A percentile compares a stretch with the other conserved stretches of the same genome.
Evolutionary conservation across 2,329 filamentous ascomycete genomes (phyloP).

Genomic region (Acrocalymma vagum): DNA sequence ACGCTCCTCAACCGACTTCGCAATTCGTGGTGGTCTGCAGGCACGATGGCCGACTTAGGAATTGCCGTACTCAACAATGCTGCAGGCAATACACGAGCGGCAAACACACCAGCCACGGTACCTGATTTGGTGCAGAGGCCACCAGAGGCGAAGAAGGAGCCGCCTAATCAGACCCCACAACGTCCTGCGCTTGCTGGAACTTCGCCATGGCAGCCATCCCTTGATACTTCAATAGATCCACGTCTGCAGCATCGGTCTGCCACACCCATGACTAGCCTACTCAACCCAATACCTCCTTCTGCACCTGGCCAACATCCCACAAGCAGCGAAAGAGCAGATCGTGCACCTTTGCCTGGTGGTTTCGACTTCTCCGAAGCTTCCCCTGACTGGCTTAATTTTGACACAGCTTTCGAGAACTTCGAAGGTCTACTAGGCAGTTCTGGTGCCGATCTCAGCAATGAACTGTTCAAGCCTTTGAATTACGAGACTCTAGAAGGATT

Average conservation of each 20-base stretch:
- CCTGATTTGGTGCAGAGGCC: conserved; percentile 25
- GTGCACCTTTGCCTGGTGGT: conserved; percentile 30
- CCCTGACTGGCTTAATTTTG: conserved; percentile 50
- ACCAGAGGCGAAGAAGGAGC: conserved; percentile 27
- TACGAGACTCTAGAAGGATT: conserved; percentile 46
- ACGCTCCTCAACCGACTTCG: conserved; percentile 53
- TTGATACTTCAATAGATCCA: conserved; percentile 42
- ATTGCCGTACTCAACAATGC: conserved; percentile 49
- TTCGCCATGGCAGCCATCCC: conserved; percentile 32
- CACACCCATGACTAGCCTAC: conserved; percentile 36
- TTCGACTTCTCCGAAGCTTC: conserved; percentile 45
- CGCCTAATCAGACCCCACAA: conserved; percentile 22
- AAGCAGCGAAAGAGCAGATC: conserved; percentile 44
- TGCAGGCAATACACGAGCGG: conserved; percentile 45
- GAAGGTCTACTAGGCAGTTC: conserved; percentile 47
- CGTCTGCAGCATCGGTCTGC: conserved; percentile 38
- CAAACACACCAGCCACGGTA: conserved; percentile 40
- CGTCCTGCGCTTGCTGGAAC: conserved; percentile 17
- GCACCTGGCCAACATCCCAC: conserved; percentile 47
- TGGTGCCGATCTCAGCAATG: conserved; percentile 48
- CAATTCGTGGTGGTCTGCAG: conserved; percentile 56
- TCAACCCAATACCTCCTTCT: conserved; percentile 36
- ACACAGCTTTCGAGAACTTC: conserved; percentile 51
- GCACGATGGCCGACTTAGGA: conserved; percentile 55
- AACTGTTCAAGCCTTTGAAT: conserved; percentile 46